Percentiles rank a stretch among this genome's conserved stretches.
phyloP scores from a whole-genome alignment of 352 stramenopile genomes.

The Phytophthora sojae region DNA sequence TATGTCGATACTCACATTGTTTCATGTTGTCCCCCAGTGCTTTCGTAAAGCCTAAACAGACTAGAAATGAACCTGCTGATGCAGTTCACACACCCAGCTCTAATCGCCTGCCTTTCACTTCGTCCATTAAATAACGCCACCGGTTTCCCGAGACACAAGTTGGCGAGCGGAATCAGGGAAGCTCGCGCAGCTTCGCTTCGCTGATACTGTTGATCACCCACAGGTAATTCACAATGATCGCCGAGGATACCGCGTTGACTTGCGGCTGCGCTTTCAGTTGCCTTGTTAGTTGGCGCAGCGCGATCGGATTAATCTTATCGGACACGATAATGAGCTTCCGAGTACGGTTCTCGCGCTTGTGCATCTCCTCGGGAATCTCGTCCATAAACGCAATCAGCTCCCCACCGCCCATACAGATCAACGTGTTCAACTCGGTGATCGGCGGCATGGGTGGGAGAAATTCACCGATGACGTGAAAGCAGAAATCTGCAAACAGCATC shows the following conservation, averaged over 20 bases:
- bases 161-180: conserved; percentile 20
- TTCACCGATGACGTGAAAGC: conserved; percentile 78
- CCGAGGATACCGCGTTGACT: conserved; percentile 44
- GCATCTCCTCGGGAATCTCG: conserved; percentile 60
- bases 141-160: conserved; percentile 5
- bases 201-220: conserved; percentile 91
- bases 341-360: conserved; percentile 53
- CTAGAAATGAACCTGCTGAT: conserved; percentile 18
- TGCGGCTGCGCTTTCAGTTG: conserved; percentile 51
- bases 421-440: conserved; percentile 65
- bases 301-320: conserved; percentile 76
- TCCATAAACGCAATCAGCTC: conserved; percentile 62
- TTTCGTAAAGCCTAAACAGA: conserved; percentile 40
- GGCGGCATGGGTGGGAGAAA: conserved; percentile 84
- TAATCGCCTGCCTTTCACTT: conserved; percentile 7
- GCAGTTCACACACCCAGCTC: conserved; percentile 9
- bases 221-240: conserved; percentile 82
- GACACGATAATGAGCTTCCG: conserved; percentile 75
- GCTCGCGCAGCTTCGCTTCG: conserved; percentile 67
- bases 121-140: conserved; percentile 38
- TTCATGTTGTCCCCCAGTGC: conserved; percentile 33
- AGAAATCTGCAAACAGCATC: conserved; percentile 73
- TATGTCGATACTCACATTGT: conserved; percentile 32
- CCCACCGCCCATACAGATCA: conserved; percentile 74
- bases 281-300: conserved; percentile 51